Conservation (phyloP, 805 yeast species). For the Cyberlindnera americana region DNA sequence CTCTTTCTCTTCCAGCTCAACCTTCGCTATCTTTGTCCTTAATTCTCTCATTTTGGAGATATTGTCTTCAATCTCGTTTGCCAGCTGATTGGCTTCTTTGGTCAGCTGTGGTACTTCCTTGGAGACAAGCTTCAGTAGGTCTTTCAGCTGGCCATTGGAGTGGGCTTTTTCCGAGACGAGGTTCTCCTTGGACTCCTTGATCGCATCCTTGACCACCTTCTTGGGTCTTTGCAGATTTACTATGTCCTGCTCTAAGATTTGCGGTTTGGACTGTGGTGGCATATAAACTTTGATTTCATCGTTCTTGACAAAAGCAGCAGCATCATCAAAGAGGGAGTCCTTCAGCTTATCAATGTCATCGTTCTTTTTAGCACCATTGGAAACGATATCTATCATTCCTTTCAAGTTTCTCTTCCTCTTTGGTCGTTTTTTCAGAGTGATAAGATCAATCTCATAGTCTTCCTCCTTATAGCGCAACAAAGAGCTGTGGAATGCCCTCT, state of each 20-base stretch:
- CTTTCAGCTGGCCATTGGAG: slow-evolving; percentile 2
- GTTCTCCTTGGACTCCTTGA: neutral
- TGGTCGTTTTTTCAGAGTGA: slow-evolving; percentile 13
- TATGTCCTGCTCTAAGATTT: slow-evolving; percentile 4
- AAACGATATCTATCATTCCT: neutral
- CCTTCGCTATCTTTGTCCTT: slow-evolving; percentile 4
- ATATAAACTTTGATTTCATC: neutral
- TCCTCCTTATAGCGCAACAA: slow-evolving; percentile 1
- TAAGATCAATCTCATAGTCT: slow-evolving; percentile 16
- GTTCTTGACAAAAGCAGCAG: neutral
- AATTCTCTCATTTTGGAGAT: slow-evolving; percentile 11
- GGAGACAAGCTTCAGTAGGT: slow-evolving; percentile 11
- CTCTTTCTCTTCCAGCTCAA: slow-evolving; percentile 3
- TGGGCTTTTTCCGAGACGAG: slow-evolving; percentile 2
- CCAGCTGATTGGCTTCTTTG: slow-evolving; percentile 2
- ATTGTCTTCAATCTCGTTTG: slow-evolving; percentile 5
- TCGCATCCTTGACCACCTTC: neutral
- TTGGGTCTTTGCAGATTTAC: slow-evolving; percentile 13
- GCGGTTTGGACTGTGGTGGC: neutral
- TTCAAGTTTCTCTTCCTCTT: slow-evolving; percentile 1
- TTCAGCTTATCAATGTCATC: neutral
- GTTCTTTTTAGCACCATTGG: neutral
- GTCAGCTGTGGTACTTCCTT: slow-evolving; percentile 7
- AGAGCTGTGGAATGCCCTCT: neutral
- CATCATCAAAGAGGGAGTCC: slow-evolving; percentile 1